phyloP scores from a whole-genome alignment of 306 rosid species.

The Inga oerstediana region DNA sequence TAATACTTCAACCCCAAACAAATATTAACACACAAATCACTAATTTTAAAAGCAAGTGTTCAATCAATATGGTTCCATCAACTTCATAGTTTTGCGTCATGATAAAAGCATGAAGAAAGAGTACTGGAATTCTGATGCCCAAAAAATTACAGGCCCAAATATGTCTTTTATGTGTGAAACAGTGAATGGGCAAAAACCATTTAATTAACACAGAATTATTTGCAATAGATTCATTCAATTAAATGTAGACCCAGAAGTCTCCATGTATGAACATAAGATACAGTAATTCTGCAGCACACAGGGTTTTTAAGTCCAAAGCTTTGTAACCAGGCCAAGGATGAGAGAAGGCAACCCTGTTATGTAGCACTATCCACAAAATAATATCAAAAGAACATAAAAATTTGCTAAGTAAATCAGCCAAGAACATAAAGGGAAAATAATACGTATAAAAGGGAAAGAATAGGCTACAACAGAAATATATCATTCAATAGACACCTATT shows the following conservation, averaged over 20 bases:
- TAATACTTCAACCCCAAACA: neutral
- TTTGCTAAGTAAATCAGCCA: neutral
- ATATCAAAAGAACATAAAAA: neutral
- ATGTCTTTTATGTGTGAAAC: neutral
- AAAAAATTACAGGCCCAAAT: neutral
- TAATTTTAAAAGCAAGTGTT: neutral
- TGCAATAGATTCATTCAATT: slow-evolving; percentile 9
- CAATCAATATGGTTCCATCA: neutral
- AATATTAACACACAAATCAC: neutral
- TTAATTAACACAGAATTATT: neutral
- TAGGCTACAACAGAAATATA: neutral
- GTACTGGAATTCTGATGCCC: neutral
- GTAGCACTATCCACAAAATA: neutral
- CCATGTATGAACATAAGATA: neutral
- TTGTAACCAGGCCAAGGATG: slow-evolving; percentile 13
- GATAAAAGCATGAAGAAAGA: neutral
- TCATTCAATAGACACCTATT: neutral
- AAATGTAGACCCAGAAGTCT: neutral
- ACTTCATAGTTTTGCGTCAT: neutral
- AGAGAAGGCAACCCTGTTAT: neutral
- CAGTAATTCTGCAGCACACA: neutral
- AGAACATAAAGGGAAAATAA: neutral
- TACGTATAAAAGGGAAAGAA: neutral
- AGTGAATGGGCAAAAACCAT: neutral
- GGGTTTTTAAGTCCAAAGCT: neutral